Evolutionary conservation across 2,329 filamentous ascomycete genomes (phyloP).

Genomic region (Teratosphaeria destructans): DNA sequence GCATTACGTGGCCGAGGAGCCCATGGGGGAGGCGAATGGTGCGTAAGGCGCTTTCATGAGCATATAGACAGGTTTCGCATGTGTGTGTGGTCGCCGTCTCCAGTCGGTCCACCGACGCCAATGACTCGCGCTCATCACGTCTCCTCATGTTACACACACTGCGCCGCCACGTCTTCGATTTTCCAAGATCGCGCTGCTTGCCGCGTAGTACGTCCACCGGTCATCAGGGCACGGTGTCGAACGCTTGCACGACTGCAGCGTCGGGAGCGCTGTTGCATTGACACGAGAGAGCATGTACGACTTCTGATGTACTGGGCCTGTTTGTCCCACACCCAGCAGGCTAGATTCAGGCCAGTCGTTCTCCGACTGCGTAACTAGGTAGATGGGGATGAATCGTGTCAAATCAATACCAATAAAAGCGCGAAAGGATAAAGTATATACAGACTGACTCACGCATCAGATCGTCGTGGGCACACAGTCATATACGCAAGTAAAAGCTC

Average conservation of each 20-base stretch:
- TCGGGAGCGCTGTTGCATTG: background rate
- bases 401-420: background rate
- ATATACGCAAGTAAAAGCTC: background rate
- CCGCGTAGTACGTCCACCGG: background rate
- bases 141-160: background rate
- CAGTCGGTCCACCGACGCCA: background rate
- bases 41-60: background rate
- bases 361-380: no score
- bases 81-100: background rate
- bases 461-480: background rate
- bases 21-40: conserved; percentile 28
- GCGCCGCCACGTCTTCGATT: background rate
- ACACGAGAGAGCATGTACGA: background rate
- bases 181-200: background rate
- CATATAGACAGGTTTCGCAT: background rate
- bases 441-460: background rate
- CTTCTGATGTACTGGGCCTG: background rate
- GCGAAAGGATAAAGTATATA: background rate
- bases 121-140: background rate
- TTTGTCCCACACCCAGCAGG: background rate
- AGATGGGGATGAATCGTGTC: background rate
- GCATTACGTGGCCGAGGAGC: conserved; percentile 91
- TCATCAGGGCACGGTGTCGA: background rate
- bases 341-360: background rate
- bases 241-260: background rate